These are phyloP conservation scores for Bryopsis sp. DNA, from an alignment of 139 green algal genomes.

Conservation along the genomic window DNA sequence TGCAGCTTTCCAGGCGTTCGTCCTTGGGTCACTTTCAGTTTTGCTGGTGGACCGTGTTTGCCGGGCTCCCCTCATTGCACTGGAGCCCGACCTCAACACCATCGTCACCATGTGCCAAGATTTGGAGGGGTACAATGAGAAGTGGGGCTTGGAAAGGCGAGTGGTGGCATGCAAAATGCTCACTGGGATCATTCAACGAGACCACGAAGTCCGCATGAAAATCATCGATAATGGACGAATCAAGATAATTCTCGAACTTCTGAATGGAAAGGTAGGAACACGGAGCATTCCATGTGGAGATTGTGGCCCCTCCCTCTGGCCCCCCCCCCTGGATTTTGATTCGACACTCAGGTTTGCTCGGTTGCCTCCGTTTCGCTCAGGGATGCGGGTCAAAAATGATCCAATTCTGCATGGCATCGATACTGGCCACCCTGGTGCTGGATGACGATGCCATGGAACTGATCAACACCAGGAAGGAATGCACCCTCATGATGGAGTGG, in stretches of 20 bases:
- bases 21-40: conserved; percentile 53
- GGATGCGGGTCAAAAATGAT: conserved; percentile 35
- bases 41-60: conserved; percentile 58
- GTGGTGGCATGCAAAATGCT: conserved; percentile 41
- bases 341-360: no score
- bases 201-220: conserved; percentile 17
- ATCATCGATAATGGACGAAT: background rate
- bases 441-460: conserved; percentile 56
- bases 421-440: conserved; percentile 65
- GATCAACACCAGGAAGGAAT: conserved; percentile 30
- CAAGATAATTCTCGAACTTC: background rate
- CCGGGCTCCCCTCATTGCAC: conserved; percentile 34
- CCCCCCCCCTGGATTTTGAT: no score
- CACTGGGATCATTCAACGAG: conserved; percentile 17
- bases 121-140: conserved; percentile 34
- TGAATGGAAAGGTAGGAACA: background rate
- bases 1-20: conserved; percentile 24
- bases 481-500: conserved; percentile 11
- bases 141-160: conserved; percentile 26
- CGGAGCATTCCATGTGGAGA: conserved; percentile 3
- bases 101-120: conserved; percentile 40
- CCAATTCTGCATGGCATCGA: conserved; percentile 53
- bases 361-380: background rate
- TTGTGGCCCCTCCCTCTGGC: conserved; percentile 17
- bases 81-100: conserved; percentile 42